Evolutionary conservation across 345 rosid genomes (phyloP).

Genomic region (Hibiscus tridactylites): DNA sequence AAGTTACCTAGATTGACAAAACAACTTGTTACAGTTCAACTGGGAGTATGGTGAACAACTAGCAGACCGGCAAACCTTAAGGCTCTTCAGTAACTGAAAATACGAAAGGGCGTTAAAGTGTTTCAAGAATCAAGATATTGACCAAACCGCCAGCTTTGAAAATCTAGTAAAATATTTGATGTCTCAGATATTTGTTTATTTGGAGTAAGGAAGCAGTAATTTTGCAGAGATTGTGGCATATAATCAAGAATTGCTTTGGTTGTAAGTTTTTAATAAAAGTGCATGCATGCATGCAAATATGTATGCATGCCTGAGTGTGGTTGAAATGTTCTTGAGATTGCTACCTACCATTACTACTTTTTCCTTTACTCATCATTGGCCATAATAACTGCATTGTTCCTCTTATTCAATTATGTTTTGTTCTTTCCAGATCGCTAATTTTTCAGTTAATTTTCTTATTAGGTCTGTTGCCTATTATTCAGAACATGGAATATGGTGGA

Average conservation of each 20-base stretch:
- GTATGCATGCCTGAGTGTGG: background rate
- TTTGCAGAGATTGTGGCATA: background rate
- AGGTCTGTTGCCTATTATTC: conserved; percentile 92
- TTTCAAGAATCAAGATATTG: background rate
- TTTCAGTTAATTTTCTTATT: conserved; percentile 11
- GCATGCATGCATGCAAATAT: background rate
- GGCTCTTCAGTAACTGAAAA: background rate
- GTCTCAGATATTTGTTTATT: background rate
- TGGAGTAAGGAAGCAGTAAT: background rate
- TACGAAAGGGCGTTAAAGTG: background rate
- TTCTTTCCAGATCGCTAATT: background rate
- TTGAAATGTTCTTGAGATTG: background rate
- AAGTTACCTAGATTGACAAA: background rate
- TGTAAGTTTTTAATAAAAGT: background rate
- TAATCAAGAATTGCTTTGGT: background rate
- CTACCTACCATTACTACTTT: background rate
- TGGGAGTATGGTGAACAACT: background rate
- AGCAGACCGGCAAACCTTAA: background rate
- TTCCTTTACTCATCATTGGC: background rate
- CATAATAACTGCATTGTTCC: background rate
- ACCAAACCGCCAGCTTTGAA: background rate
- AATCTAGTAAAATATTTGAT: background rate
- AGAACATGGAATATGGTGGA: conserved; percentile 49
- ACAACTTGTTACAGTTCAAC: background rate
- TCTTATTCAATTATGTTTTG: background rate